A percentile compares a stretch with the other conserved stretches of the same genome.
Conservation (phyloP, 2,329 filamentous ascomycete genomes). For the Mycocentrospora acerina region DNA sequence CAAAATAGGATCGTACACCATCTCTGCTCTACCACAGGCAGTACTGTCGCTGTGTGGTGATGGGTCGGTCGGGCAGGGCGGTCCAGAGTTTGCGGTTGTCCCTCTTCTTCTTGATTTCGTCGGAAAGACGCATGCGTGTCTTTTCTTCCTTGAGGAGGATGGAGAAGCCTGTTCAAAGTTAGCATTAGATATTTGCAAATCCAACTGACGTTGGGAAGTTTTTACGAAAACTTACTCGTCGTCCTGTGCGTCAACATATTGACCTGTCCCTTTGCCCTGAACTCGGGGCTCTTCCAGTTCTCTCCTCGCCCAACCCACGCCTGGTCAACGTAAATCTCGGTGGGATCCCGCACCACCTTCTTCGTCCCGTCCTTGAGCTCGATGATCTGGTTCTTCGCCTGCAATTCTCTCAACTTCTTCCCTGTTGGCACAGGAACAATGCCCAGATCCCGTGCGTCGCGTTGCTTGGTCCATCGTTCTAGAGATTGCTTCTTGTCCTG, state of each 20-base stretch:
- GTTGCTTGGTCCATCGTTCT: constrained; percentile 22
- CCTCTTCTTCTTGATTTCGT: constrained; percentile 76
- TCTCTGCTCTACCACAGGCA: constrained; percentile 78
- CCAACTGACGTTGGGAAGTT: neutral
- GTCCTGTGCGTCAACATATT: constrained; percentile 69
- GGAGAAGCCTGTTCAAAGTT: constrained; percentile 61
- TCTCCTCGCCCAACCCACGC: constrained; percentile 83
- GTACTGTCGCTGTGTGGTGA: constrained; percentile 83
- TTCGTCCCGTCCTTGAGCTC: constrained; percentile 73
- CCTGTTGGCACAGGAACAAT: constrained; percentile 4
- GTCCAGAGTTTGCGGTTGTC: constrained; percentile 78
- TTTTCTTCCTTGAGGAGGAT: constrained; percentile 91
- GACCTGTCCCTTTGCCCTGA: constrained; percentile 73
- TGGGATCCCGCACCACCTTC: constrained; percentile 70
- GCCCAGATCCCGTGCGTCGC: constrained; percentile 6
- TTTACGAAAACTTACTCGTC: constrained; percentile 70
- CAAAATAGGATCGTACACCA: neutral
- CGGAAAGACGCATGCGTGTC: constrained; percentile 77
- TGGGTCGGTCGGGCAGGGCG: constrained; percentile 80
- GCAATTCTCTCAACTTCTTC: constrained; percentile 13
- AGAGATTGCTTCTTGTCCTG: constrained; percentile 29
- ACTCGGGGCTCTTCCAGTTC: constrained; percentile 57
- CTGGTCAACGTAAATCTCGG: constrained; percentile 86
- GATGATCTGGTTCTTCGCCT: constrained; percentile 53
- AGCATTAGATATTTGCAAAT: neutral